Evolutionary conservation across 495 filamentous ascomycete species (phyloP).

Genomic region (Penicillium antarcticum): DNA sequence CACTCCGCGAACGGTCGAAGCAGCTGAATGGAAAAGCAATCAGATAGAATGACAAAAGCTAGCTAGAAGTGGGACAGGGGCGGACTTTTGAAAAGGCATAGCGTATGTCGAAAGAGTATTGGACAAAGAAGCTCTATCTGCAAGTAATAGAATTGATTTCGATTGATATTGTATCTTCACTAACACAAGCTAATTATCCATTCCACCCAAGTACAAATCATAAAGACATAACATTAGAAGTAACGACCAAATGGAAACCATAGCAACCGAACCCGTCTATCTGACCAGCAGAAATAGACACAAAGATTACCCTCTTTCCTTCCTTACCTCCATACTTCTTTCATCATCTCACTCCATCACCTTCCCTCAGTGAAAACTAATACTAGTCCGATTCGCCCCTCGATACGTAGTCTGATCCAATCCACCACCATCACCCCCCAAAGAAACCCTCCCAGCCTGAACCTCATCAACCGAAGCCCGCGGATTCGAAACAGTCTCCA

Average conservation of each 20-base stretch:
- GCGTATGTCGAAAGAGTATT: too few relatives aligned
- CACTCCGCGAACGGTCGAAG: too few relatives aligned
- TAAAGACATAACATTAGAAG: neutral
- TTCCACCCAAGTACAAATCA: neutral
- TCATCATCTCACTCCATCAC: neutral
- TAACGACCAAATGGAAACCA: neutral
- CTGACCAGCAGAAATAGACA: slow-evolving; percentile 1
- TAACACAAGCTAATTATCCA: neutral
- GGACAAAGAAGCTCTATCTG: too few relatives aligned
- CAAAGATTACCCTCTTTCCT: too few relatives aligned
- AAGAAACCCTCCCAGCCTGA: neutral
- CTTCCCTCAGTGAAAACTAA: slow-evolving; percentile 20
- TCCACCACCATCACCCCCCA: slow-evolving; percentile 8
- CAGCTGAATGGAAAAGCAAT: too few relatives aligned
- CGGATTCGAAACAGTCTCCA: slow-evolving; percentile 21
- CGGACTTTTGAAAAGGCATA: too few relatives aligned
- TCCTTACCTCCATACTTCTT: neutral
- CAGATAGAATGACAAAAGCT: too few relatives aligned
- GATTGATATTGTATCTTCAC: too few relatives aligned
- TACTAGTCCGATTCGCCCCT: slow-evolving; percentile 34
- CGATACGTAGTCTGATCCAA: slow-evolving; percentile 33
- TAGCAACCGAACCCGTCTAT: neutral
- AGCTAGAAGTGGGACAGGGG: too few relatives aligned
- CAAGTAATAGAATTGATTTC: too few relatives aligned
- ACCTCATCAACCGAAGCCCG: slow-evolving; percentile 27